Base-by-base conservation (phyloP, 176 grass and related monocot genomes). In the Carex pumila region DNA sequence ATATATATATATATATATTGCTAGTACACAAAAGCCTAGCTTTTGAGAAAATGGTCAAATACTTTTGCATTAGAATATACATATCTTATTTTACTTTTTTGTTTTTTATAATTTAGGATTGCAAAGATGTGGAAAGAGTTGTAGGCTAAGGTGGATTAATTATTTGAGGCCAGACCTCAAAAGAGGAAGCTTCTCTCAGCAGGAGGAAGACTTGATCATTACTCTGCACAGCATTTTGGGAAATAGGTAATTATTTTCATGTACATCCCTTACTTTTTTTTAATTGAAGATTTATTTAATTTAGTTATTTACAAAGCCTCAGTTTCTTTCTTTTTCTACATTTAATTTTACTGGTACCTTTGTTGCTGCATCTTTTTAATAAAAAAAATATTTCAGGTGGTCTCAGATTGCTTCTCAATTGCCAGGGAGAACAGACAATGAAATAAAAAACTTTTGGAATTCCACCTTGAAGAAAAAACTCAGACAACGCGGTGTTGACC, bases 391-490 rank as follows among this genome's bases (percentile, higher is more conserved):
- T 73, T 59, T 18, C 89, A 96, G 94, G 84, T 97, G 94, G 94
- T 97, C 94, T 6, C 94, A 97, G 84, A 97, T 97, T 66, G 94
- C 94, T 34, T 88, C 94, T 15, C 89, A 93, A 30, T 73, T 97
- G 87, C 94, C 94, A 0, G 94, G 94, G 12, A 88, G 94, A 83
- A 97, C 94, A 53, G 94, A 97, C 69, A 97, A 97, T 80, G 94
- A 97, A 84, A 97, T 97, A 81, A 97, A 97, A 75, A 97, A 97
- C 86, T 97, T 91, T 83, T 97, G 94, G 94, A 97, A 97, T 68
- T 93, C 91, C 69, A 87, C 87, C 87, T 88, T 97, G 65, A 97
- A 97, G 89, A 97, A 93, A 91, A 97, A 91, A 89, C 91, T 97
- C 37, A 85, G 89, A 4, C 91, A 97, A 86, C 87, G 84, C 2